These are phyloP conservation scores for Protea cynaroides DNA, from an alignment of 164 flowering plant species.

Conservation along the genomic window DNA sequence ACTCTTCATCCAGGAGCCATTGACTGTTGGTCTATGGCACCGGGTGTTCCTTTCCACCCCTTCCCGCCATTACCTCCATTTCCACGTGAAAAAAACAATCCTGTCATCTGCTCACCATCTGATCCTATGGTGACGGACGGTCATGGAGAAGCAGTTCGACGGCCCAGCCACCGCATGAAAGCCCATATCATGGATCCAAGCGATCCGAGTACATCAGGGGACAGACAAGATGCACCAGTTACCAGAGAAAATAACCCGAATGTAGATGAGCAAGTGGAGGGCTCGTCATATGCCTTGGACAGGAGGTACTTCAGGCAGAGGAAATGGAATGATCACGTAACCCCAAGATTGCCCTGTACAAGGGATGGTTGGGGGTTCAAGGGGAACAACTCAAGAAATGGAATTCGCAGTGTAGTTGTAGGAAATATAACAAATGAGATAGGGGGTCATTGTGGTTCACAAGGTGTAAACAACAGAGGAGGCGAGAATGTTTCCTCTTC, in stretches of 20 bases:
- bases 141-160: constrained; percentile 21
- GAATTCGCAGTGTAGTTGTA: constrained; percentile 16
- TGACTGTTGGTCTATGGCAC: constrained; percentile 58
- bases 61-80: constrained; percentile 79
- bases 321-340: constrained; percentile 40
- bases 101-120: constrained; percentile 12
- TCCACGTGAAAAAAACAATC: constrained; percentile 30
- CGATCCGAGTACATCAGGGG: constrained; percentile 24
- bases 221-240: constrained; percentile 14
- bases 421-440: constrained; percentile 24
- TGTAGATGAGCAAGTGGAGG: constrained; percentile 26
- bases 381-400: constrained; percentile 33
- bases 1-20: constrained; percentile 26
- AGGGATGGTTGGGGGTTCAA: constrained; percentile 33
- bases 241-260: constrained; percentile 19
- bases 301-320: constrained; percentile 63
- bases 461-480: constrained; percentile 23
- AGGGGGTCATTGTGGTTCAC: constrained; percentile 18
- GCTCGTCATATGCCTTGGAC: constrained; percentile 35
- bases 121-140: constrained; percentile 8
- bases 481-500: constrained; percentile 17
- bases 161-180: constrained; percentile 7
- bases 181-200: constrained; percentile 15
- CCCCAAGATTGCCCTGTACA: constrained; percentile 40
- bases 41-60: constrained; percentile 72